Evolutionary conservation across 106 monocot genomes (phyloP).

Genomic region (Vanilla planifolia): DNA sequence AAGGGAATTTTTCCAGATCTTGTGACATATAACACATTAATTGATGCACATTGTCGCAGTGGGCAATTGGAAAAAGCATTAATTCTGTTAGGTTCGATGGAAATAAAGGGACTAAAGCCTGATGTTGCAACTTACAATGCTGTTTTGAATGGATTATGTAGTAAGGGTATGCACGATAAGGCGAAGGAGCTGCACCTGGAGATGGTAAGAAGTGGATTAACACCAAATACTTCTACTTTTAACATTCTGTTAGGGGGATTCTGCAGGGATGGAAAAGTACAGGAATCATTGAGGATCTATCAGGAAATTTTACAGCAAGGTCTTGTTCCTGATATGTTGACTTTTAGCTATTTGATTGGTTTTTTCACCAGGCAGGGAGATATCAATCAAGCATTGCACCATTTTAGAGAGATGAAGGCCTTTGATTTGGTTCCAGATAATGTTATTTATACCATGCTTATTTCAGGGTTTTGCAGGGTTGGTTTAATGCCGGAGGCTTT

Average conservation of each 20-base stretch:
- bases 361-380: constrained; percentile 61
- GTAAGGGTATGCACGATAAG: constrained; percentile 28
- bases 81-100: constrained; percentile 45
- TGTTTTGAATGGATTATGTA: constrained; percentile 69
- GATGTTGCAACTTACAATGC: constrained; percentile 66
- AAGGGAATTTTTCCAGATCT: constrained; percentile 70
- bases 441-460: constrained; percentile 91
- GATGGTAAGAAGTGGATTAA: constrained; percentile 33
- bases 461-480: constrained; percentile 58
- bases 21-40: constrained; percentile 72
- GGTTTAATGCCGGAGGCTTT: constrained; percentile 50
- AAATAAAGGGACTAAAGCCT: constrained; percentile 54
- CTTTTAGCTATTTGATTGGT: constrained; percentile 65
- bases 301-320: constrained; percentile 37
- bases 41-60: constrained; percentile 55
- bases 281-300: constrained; percentile 46
- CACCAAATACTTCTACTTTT: constrained; percentile 51
- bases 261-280: constrained; percentile 37
- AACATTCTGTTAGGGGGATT: constrained; percentile 67
- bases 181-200: constrained; percentile 35
- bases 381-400: constrained; percentile 29
- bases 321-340: constrained; percentile 64
- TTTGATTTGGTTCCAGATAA: constrained; percentile 56
- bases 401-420: constrained; percentile 62
- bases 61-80: constrained; percentile 47